phyloP scores from a whole-genome alignment of 2,329 filamentous ascomycete species.

The Sodiomyces alkalinus region DNA sequence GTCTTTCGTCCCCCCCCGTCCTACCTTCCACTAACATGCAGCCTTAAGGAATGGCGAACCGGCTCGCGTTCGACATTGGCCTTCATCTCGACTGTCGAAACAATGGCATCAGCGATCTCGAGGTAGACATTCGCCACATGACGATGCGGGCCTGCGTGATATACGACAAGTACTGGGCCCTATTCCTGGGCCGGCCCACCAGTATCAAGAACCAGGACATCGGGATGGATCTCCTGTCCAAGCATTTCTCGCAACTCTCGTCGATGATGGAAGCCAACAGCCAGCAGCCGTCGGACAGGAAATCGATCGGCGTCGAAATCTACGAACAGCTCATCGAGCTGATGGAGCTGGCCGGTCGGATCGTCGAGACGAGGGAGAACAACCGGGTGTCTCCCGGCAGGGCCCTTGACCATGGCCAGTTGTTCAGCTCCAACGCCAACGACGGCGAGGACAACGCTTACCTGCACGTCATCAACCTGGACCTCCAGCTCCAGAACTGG shows the following conservation, averaged over 20 bases:
- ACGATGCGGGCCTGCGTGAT: slow-evolving; percentile 35
- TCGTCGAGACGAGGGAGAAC: slow-evolving; percentile 27
- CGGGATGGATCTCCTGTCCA: slow-evolving; percentile 29
- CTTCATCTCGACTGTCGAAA: slow-evolving; percentile 29
- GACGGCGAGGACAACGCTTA: slow-evolving; percentile 30
- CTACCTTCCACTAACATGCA: slow-evolving; percentile 4
- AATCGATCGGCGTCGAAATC: slow-evolving; percentile 18
- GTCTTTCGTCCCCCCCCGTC: slow-evolving; percentile 9
- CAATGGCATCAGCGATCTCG: slow-evolving; percentile 26
- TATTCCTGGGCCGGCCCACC: slow-evolving; percentile 37
- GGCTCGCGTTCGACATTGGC: slow-evolving; percentile 30
- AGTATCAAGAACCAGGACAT: slow-evolving; percentile 37
- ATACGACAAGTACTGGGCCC: slow-evolving; percentile 38
- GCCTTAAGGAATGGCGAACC: slow-evolving; percentile 23
- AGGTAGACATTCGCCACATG: slow-evolving; percentile 32
- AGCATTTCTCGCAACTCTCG: slow-evolving; percentile 25
- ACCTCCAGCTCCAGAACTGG: slow-evolving; percentile 39
- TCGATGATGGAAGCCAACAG: slow-evolving; percentile 15
- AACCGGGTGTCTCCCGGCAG: slow-evolving; percentile 18
- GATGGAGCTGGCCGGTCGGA: slow-evolving; percentile 38
- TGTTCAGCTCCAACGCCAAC: slow-evolving; percentile 12
- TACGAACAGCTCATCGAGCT: slow-evolving; percentile 37
- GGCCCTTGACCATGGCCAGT: too few relatives aligned
- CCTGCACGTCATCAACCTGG: slow-evolving; percentile 31
- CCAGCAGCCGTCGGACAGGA: slow-evolving; percentile 13